Percentiles rank a stretch among this genome's conserved stretches.
Evolutionary conservation across 169 alveolate species (phyloP).

Genomic region (Neospora caninum): DNA sequence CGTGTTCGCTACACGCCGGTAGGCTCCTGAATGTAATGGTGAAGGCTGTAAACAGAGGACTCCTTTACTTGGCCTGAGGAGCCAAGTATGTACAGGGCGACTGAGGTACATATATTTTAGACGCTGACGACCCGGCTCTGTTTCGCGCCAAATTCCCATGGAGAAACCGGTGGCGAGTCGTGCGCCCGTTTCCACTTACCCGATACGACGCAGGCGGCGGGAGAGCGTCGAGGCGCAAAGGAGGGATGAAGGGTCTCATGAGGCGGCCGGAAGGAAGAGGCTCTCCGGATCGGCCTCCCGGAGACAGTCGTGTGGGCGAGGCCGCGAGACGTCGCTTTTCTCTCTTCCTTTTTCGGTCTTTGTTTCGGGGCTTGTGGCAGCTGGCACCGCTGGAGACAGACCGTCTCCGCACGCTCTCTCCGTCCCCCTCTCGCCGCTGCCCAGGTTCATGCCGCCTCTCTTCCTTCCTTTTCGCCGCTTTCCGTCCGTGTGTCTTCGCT

Average conservation of each 20-base stretch:
- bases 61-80: background rate
- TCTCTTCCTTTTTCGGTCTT: background rate
- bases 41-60: background rate
- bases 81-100: too few relatives aligned
- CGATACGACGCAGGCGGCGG: slow-evolving; percentile 45
- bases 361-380: background rate
- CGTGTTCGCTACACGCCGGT: too few relatives aligned
- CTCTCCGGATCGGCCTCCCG: background rate
- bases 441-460: background rate
- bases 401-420: background rate
- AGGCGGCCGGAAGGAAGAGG: background rate
- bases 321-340: background rate
- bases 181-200: background rate
- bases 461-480: background rate
- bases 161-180: too few relatives aligned
- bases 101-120: too few relatives aligned
- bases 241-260: slow-evolving; percentile 21
- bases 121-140: too few relatives aligned
- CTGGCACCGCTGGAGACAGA: background rate
- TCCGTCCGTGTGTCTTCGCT: background rate
- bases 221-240: slow-evolving; percentile 33
- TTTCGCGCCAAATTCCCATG: too few relatives aligned
- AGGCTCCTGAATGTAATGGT: too few relatives aligned
- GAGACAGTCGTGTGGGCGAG: background rate
- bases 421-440: background rate